phyloP scores from a whole-genome alignment of 225 moss, liverwort and hornwort genomes.

The Lunularia cruciata region DNA sequence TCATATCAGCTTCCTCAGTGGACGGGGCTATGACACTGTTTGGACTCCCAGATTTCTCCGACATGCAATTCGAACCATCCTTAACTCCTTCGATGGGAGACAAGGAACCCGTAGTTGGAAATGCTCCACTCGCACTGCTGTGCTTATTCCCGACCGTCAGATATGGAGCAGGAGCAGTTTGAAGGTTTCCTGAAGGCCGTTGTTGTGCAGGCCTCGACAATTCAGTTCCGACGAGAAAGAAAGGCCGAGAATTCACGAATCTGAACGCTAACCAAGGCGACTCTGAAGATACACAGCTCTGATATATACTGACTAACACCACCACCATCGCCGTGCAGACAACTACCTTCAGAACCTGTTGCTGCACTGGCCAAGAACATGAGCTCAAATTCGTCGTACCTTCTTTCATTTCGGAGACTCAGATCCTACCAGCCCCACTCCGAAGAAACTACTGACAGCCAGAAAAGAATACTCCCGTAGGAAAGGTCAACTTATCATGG shows the following conservation, averaged over 20 bases:
- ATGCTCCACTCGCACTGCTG: background rate
- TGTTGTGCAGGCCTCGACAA: constrained; percentile 1
- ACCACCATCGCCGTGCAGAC: constrained; percentile 21
- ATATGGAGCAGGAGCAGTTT: background rate
- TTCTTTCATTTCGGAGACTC: background rate
- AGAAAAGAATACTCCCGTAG: no score
- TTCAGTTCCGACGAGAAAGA: constrained; percentile 1
- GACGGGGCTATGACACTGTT: no score
- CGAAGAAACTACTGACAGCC: no score
- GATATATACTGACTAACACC: constrained; percentile 21
- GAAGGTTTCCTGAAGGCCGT: background rate
- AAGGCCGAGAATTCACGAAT: constrained; percentile 20
- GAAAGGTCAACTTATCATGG: background rate
- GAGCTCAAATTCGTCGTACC: background rate
- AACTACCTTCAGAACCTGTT: constrained; percentile 10
- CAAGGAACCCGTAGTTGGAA: background rate
- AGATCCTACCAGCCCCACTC: no score
- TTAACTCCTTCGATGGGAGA: no score
- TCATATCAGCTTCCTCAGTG: no score
- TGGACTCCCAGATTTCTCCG: no score
- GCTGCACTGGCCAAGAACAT: background rate
- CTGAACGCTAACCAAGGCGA: constrained; percentile 25
- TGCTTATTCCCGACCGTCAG: background rate
- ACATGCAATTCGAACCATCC: no score
- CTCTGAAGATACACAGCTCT: constrained; percentile 15